These are phyloP conservation scores for Trametes sanguinea DNA, from an alignment of 768 basidiomycete species.

Conservation along the genomic window DNA sequence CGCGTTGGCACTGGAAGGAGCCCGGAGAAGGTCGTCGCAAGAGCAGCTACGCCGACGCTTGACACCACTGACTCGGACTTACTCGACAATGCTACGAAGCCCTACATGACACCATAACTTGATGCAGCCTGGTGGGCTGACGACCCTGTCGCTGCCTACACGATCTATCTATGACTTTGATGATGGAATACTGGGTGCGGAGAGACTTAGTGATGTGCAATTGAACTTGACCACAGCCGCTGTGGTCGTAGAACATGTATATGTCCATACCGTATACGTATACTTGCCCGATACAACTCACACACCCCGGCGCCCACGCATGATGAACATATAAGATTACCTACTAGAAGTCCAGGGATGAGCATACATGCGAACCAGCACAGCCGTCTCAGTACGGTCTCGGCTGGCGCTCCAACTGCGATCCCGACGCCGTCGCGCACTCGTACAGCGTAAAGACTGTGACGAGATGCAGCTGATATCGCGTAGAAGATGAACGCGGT, in stretches of 20 bases:
- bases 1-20: conserved; percentile 12
- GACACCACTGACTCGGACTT: background rate
- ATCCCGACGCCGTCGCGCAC: conserved; percentile 56
- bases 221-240: no score
- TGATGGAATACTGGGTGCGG: no score
- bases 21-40: conserved; percentile 9
- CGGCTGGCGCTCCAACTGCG: conserved; percentile 54
- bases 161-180: no score
- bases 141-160: no score
- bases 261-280: no score
- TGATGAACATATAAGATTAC: background rate
- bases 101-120: no score
- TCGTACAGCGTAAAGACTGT: conserved; percentile 81
- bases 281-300: no score
- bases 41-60: background rate
- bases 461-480: conserved; percentile 71
- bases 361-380: background rate
- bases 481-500: conserved; percentile 90
- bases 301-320: no score
- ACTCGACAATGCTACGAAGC: background rate
- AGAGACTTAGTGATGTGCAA: no score
- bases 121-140: no score
- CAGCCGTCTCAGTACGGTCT: conserved; percentile 37
- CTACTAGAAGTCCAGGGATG: background rate
- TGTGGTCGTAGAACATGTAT: no score